Conservation (phyloP, 768 basidiomycete species). For the Kwoniella botswanensis region DNA sequence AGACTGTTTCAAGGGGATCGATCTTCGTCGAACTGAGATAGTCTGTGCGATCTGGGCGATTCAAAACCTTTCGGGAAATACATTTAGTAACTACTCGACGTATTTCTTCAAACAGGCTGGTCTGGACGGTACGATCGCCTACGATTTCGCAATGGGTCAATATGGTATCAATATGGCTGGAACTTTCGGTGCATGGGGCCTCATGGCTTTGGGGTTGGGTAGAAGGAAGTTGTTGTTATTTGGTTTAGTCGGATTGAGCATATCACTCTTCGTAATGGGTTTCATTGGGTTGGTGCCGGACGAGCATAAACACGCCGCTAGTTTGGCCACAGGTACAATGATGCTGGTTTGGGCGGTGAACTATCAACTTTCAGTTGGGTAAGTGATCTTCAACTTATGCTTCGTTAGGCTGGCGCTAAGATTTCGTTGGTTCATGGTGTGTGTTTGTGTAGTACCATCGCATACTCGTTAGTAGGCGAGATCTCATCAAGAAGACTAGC, state of each 20-base stretch:
- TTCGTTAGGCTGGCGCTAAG: too few relatives aligned
- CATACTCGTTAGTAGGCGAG: constrained; percentile 55
- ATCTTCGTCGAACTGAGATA: constrained; percentile 61
- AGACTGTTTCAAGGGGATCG: constrained; percentile 59
- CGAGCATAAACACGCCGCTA: constrained; percentile 20
- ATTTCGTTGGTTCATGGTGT: too few relatives aligned
- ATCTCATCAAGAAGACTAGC: constrained; percentile 56
- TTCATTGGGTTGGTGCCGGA: constrained; percentile 50
- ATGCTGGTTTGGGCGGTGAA: constrained; percentile 58
- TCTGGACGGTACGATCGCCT: constrained; percentile 31
- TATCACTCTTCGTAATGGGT: constrained; percentile 49
- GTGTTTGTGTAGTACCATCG: constrained; percentile 24
- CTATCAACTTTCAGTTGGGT: constrained; percentile 57
- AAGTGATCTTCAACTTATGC: constrained; percentile 14
- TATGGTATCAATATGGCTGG: constrained; percentile 50
- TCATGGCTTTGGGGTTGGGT: constrained; percentile 46
- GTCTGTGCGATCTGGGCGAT: constrained; percentile 58
- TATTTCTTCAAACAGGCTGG: constrained; percentile 54
- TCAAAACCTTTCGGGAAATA: constrained; percentile 50
- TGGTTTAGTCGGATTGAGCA: constrained; percentile 48
- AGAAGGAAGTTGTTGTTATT: constrained; percentile 47
- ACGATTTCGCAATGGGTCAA: constrained; percentile 48
- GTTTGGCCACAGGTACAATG: constrained; percentile 54
- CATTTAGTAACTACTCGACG: constrained; percentile 50
- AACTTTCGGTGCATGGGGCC: constrained; percentile 42